Conservation (phyloP, 1,284 basidiomycete species). For the Marasmius oreades region DNA sequence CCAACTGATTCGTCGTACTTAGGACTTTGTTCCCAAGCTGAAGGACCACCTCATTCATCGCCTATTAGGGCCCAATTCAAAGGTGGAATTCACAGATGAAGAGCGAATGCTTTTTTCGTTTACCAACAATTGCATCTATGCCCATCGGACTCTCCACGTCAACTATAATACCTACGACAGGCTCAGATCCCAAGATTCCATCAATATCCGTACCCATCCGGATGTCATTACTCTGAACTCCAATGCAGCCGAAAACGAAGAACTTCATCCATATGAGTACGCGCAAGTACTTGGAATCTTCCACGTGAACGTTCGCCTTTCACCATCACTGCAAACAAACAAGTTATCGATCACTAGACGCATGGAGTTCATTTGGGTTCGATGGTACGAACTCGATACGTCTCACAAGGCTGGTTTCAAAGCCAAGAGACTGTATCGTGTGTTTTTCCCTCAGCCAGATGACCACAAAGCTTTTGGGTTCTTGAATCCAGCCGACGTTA, state of each 20-base stretch:
- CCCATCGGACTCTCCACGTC: slow-evolving; percentile 14
- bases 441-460: slow-evolving; percentile 19
- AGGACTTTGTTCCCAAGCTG: slow-evolving; percentile 2
- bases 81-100: no score
- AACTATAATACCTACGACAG: slow-evolving; percentile 24
- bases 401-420: slow-evolving; percentile 11
- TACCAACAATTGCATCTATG: slow-evolving; percentile 13
- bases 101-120: slow-evolving; percentile 8
- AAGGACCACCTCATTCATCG: slow-evolving; percentile 4
- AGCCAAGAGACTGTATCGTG: slow-evolving; percentile 11
- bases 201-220: slow-evolving; percentile 2
- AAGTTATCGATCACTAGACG: not conserved
- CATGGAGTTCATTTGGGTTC: slow-evolving; percentile 1
- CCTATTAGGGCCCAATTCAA: not conserved
- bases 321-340: not conserved
- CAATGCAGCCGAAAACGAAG: no score
- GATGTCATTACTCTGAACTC: slow-evolving; percentile 1
- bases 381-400: slow-evolving; percentile 6
- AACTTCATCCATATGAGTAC: no score
- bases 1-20: not conserved
- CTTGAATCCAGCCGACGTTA: slow-evolving; percentile 24
- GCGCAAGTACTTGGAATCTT: no score
- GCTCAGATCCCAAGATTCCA: not conserved
- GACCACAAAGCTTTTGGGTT: slow-evolving; percentile 27
- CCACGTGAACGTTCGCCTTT: no score